These are phyloP conservation scores for Raffaelea ambrosiae DNA, from an alignment of 2,329 filamentous ascomycete species.

Conservation along the genomic window DNA sequence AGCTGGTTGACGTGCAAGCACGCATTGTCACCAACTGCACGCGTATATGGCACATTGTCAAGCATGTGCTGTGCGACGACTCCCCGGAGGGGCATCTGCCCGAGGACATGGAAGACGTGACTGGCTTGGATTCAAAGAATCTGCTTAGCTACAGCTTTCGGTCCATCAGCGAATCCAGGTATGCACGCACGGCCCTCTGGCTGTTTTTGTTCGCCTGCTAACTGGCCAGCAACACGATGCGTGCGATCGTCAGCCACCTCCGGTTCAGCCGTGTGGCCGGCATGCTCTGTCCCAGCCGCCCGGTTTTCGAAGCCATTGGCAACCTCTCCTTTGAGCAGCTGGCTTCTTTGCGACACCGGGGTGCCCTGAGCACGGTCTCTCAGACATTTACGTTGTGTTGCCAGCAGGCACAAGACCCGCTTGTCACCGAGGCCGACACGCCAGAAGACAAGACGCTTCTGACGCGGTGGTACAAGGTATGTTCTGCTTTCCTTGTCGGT, in stretches of 20 bases:
- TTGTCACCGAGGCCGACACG: conserved; percentile 21
- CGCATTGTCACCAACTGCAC: conserved; percentile 53
- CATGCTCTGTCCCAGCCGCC: conserved; percentile 36
- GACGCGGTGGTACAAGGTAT: conserved; percentile 61
- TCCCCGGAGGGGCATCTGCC: conserved; percentile 84
- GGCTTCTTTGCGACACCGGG: conserved; percentile 74
- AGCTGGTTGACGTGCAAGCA: conserved; percentile 34
- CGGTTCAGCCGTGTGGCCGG: conserved; percentile 35
- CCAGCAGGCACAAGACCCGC: conserved; percentile 44
- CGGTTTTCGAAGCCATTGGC: conserved; percentile 59
- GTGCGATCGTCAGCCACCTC: conserved; percentile 48
- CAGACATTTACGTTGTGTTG: conserved; percentile 81
- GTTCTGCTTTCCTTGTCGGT: conserved; percentile 1
- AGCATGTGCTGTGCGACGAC: conserved; percentile 77
- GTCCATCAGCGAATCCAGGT: conserved; percentile 91
- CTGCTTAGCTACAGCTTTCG: conserved; percentile 92
- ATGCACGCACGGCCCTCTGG: conserved; percentile 12
- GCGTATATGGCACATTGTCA: conserved; percentile 69
- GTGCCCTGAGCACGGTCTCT: conserved; percentile 88
- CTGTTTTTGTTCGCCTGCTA: too few species aligned
- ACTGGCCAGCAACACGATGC: conserved; percentile 56
- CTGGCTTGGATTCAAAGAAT: conserved; percentile 75
- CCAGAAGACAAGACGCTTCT: conserved; percentile 40
- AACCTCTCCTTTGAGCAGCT: conserved; percentile 74
- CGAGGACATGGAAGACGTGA: conserved; percentile 63